Evolutionary conservation across 495 filamentous ascomycete genomes (phyloP), one percentile per base, ranked within the genome.

Genomic region (Penicillium coprophilum): DNA sequence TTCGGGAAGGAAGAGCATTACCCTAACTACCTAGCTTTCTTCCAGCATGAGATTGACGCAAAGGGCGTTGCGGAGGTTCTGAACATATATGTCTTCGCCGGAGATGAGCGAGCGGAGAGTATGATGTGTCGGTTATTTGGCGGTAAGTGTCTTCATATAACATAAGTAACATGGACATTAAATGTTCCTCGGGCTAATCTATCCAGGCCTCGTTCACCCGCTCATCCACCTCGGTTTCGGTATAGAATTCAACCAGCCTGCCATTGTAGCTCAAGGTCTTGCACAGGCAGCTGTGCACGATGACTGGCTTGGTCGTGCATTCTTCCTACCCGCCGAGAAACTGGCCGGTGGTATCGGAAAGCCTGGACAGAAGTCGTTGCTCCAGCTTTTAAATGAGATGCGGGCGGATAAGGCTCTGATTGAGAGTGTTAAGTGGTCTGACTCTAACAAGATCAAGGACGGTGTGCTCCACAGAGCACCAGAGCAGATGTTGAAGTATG

Each of bases 161-260:
- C 3, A 31, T 48, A 7, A 31, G 32, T 8, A 38, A 30, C 39
- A 11, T 38, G 32, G 12, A 31, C 17, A 7, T 38, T 40, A 6
- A 27, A 17, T 15, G 11, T 38, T 67, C 11, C 39, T 46, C 12
- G 12, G 27, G 31, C 53, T 59, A 36, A 50, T 12, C 5, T 3
- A 19, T 31, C 34, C 56, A 78, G 89, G 87, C 1, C 82, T 92
- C 57, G 61, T 94, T 2, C 91, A 96, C 64, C 89, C 90, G 9
- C 57, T 93, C 7, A 96, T 96, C 60, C 90, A 96, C 60, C 79
- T 96, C 11, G 89, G 90, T 38, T 94, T 89, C 64, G 91, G 86
- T 2, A 60, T 96, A 17, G 90, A 96, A 60, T 95, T 90, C 72
- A 60, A 80, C 1, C 88, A 93, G 63, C 89, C 88, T 4, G 89